Evolutionary conservation across 805 yeast genomes (phyloP).

Genomic region (Candida boleticola): DNA sequence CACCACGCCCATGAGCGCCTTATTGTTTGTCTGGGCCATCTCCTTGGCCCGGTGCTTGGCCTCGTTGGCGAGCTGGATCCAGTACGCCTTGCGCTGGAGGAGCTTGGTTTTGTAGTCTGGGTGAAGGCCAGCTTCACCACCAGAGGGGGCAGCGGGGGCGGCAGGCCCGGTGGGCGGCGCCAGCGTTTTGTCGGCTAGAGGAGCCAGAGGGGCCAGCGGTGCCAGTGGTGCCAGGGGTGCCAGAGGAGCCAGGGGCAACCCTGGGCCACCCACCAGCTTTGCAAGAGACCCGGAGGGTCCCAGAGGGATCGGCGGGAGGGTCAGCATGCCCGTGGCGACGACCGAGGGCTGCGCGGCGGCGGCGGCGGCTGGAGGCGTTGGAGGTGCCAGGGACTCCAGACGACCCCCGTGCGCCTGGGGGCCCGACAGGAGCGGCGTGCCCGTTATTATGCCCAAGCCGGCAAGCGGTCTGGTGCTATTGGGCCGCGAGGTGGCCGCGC

Average conservation of each 20-base stretch:
- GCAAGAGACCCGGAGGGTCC: no score
- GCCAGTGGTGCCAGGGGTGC: no score
- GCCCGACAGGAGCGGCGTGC: neutral
- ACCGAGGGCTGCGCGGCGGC: no score
- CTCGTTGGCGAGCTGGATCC: slow-evolving; percentile 21
- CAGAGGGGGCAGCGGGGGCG: neutral
- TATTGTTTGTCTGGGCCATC: slow-evolving; percentile 15
- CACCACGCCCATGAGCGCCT: slow-evolving; percentile 18
- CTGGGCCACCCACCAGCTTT: no score
- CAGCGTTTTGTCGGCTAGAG: neutral
- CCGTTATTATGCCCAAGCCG: slow-evolving; percentile 1
- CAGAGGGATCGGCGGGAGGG: no score
- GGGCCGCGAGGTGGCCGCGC: neutral
- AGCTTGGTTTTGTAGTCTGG: slow-evolving; percentile 1
- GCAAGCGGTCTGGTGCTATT: slow-evolving; percentile 1
- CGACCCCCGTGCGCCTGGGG: neutral
- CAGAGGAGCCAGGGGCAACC: no score
- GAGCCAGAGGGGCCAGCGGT: slow-evolving; percentile 1
- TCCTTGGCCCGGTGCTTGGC: slow-evolving; percentile 8
- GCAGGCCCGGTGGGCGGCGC: neutral
- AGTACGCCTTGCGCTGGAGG: slow-evolving; percentile 14
- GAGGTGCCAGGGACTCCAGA: no score
- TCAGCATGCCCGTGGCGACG: no score
- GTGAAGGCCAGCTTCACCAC: neutral
- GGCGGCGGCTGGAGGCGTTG: no score